Base-by-base conservation (phyloP, 345 rosid genomes). In the Euphorbia tirucalli region DNA sequence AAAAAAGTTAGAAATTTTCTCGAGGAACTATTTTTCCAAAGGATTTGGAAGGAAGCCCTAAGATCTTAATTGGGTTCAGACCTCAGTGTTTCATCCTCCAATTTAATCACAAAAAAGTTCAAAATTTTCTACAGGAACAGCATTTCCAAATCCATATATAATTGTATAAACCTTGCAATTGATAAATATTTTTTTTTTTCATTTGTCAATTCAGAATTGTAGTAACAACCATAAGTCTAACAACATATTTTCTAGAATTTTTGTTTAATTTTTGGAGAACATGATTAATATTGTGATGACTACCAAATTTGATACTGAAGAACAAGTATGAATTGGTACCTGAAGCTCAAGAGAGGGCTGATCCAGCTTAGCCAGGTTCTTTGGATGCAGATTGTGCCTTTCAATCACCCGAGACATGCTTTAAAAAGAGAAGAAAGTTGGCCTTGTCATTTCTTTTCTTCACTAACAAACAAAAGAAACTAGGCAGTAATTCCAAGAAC, bases 351-450 rank as follows among this genome's bases (percentile, higher is more conserved):
- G 77, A 43, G 82, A 81, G n/a, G 82, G 83, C 31, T 39, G 82
- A 5, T 68, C 78, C 24, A 57, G 52, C 72, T 48, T 70, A 65
- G 57, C 50, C 16, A 54, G 66, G 50, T 58, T 75, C 70, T 72
- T 66, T 1, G 69, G 24, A 57, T 74, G 73, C 49, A 79, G 35
- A 55, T 52, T 79, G 61, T 64, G 71, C 65, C 74, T 79, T 46
- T 79, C 83, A 66, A 84, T 65, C 69, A 77, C 79, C 63, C 75
- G 79, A 61, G 54, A 55, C 74, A 75, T 32, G 55, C 87, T 84
- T 69, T 31, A 6, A 43, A 64, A 31, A 54, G 3, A 21, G 1
- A 46, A 41, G 11, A n/a, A 54, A 21, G 19, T 5, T n/a, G 22
- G 55, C 22, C n/a, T 15, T 50, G 55, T 50, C 55, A 52, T n/a